Percentiles rank a stretch among this genome's conserved stretches.
These are phyloP conservation scores for Stagonosporopsis cucurbitacearum DNA, from an alignment of 2,329 filamentous ascomycete genomes.

Conservation along the genomic window DNA sequence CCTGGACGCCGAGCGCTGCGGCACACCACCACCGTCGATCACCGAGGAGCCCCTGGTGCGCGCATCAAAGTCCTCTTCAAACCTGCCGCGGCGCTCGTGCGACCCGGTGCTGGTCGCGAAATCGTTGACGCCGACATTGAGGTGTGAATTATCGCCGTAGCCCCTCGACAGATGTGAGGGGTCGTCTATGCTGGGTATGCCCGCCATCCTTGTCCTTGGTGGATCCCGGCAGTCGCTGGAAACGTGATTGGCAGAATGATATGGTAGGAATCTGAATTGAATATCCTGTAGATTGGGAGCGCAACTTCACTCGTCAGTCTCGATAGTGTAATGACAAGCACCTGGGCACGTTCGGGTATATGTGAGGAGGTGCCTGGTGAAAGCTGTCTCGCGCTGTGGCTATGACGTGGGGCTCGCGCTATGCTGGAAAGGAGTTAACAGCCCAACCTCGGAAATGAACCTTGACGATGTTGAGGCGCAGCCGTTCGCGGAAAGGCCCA, in stretches of 20 bases:
- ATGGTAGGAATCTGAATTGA: not conserved
- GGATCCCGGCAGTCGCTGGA: conserved; percentile 23
- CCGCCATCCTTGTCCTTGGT: conserved; percentile 38
- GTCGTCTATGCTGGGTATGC: conserved; percentile 46
- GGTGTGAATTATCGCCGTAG: conserved; percentile 39
- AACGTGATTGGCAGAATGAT: conserved; percentile 24
- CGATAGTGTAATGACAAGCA: not conserved
- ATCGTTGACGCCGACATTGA: conserved; percentile 43
- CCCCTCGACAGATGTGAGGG: conserved; percentile 47
- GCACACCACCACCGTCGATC: conserved; percentile 59
- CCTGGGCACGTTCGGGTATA: conserved; percentile 5
- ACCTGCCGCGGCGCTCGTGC: conserved; percentile 55
- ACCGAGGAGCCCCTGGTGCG: conserved; percentile 71
- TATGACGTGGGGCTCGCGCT: conserved; percentile 19
- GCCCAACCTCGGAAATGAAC: conserved; percentile 15
- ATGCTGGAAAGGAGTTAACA: not conserved
- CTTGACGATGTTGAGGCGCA: conserved; percentile 23
- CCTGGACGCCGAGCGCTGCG: conserved; percentile 69
- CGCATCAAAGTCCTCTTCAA: conserved; percentile 75
- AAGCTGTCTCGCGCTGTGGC: conserved; percentile 12
- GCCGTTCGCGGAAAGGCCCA: conserved; percentile 22
- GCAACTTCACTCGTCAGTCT: not conserved
- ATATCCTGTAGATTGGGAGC: not conserved
- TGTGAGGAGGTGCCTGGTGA: conserved; percentile 8
- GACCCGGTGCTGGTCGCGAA: conserved; percentile 45